A percentile compares a stretch with the other conserved stretches of the same genome.
These are phyloP conservation scores for Peronospora farinosa DNA, from an alignment of 352 stramenopile genomes.

Conservation along the genomic window DNA sequence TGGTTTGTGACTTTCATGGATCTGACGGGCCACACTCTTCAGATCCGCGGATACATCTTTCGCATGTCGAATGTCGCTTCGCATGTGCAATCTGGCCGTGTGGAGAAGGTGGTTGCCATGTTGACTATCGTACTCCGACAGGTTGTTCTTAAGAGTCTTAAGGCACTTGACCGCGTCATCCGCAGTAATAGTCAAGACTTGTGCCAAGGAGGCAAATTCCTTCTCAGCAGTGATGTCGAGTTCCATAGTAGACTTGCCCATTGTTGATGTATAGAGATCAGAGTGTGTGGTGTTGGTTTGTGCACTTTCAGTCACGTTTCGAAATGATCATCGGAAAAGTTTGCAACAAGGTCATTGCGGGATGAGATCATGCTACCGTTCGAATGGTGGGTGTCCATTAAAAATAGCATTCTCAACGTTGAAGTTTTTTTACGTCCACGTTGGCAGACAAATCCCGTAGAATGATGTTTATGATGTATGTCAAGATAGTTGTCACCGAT, in stretches of 20 bases:
- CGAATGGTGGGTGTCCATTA: background rate
- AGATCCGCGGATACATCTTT: slow-evolving; percentile 20
- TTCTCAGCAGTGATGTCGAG: slow-evolving; percentile 1
- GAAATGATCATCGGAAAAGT: slow-evolving; percentile 6
- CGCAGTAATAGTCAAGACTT: slow-evolving; percentile 15
- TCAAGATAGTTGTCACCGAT: too few species aligned
- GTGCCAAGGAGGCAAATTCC: slow-evolving; percentile 15
- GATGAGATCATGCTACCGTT: background rate
- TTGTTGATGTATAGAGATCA: background rate
- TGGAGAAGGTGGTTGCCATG: slow-evolving; percentile 13
- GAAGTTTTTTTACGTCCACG: too few species aligned
- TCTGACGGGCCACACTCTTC: slow-evolving; percentile 16
- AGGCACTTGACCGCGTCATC: slow-evolving; percentile 17
- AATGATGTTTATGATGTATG: too few species aligned
- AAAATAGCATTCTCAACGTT: background rate
- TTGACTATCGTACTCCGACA: slow-evolving; percentile 19
- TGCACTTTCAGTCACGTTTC: slow-evolving; percentile 6
- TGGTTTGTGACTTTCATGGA: slow-evolving; percentile 11
- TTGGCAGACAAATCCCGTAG: too few species aligned
- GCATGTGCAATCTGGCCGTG: slow-evolving; percentile 20
- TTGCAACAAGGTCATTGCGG: background rate
- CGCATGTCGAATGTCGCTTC: slow-evolving; percentile 18
- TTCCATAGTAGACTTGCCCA: background rate
- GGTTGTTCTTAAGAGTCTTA: slow-evolving; percentile 18
- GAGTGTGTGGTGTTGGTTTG: slow-evolving; percentile 1